Base-by-base conservation (phyloP, 2,329 filamentous ascomycete genomes). In the Colletotrichum eremochloae region DNA sequence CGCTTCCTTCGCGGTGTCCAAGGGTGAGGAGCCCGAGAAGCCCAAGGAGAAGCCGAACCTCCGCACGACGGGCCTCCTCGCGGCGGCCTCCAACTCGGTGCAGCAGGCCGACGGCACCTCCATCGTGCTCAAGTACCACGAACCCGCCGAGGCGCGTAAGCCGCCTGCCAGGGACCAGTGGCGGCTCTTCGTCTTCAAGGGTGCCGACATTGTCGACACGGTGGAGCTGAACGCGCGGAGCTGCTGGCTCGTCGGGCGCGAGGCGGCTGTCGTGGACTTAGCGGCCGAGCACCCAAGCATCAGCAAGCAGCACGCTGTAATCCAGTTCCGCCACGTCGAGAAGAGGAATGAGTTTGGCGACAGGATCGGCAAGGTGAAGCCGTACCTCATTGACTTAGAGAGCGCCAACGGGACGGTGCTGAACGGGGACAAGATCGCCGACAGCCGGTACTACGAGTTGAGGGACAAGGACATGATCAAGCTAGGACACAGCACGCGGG, bases 161-260 rank as follows among this genome's bases (percentile, higher is more conserved):
- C 94, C 96, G 0, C 88, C 95, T 0, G 79, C 92, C 0, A 92
- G 90, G 67, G 91, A 96, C 76, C 85, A 90, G 69, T 99, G 96
- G 96, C 93, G 94, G 72, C 85, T 99, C 60, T 98, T 97, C 80
- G 89, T 98, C 31, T 99, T 99, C 88, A 97, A 97, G 79, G 93
- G 91, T 14, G 82, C 88, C 38, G 93, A 95, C 68, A 87, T 97
- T 3, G 81, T 97, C 44, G 94, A 97, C 78, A 97, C 94, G 1
- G 87, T 98, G 31, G 90, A 94, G 71, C 86, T 99, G 61, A 87
- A 89, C 70, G 83, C 86, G 68, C 91, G 94, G 72, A 97, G 92
- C 78, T 97, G 94, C 84, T 99, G 96, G 96, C 85, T 99, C 33
- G 85, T 98, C 11, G 96, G 96, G 0, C 88, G 95, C 58, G 95